phyloP scores from a whole-genome alignment of 1,284 basidiomycete species.

The Abortiporus biennis region DNA sequence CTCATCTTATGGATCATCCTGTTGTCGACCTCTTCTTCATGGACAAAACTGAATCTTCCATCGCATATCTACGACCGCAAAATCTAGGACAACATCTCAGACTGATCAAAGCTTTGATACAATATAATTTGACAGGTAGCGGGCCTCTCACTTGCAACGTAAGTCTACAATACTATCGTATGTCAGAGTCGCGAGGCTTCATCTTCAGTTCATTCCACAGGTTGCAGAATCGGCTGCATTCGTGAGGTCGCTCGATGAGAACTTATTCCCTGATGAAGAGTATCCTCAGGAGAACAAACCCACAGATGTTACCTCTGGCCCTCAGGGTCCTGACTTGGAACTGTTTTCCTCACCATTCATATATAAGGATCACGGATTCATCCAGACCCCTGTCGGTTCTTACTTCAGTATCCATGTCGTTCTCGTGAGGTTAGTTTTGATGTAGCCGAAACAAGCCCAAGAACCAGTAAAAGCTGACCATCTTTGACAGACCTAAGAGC shows the following conservation, averaged over 20 bases:
- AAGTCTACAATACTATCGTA: slow-evolving; percentile 12
- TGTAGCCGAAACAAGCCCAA: too few species aligned
- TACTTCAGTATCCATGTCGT: slow-evolving; percentile 25
- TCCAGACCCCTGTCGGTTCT: slow-evolving; percentile 14
- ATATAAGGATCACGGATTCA: slow-evolving; percentile 28
- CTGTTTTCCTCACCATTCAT: slow-evolving; percentile 43
- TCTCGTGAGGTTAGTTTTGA: slow-evolving; percentile 24
- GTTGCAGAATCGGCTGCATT: slow-evolving; percentile 54
- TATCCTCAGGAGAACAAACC: slow-evolving; percentile 29
- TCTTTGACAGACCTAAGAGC: slow-evolving; percentile 39
- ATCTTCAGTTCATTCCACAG: slow-evolving; percentile 27
- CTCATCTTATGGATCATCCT: slow-evolving; percentile 54
- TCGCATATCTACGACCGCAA: slow-evolving; percentile 34
- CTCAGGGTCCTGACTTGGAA: slow-evolving; percentile 56
- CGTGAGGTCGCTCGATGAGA: slow-evolving; percentile 46
- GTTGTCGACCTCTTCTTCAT: slow-evolving; percentile 42
- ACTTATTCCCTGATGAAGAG: slow-evolving; percentile 38
- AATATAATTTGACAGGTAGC: slow-evolving; percentile 37
- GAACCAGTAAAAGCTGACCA: too few species aligned
- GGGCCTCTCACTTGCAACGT: slow-evolving; percentile 56
- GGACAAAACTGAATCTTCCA: slow-evolving; percentile 39
- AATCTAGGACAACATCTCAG: slow-evolving; percentile 28
- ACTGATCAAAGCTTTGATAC: slow-evolving; percentile 27
- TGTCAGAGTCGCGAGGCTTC: background rate
- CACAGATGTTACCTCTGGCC: slow-evolving; percentile 48